Evolutionary conservation across 805 yeast species (phyloP).

Genomic region (Yamadazyma kitorensis): DNA sequence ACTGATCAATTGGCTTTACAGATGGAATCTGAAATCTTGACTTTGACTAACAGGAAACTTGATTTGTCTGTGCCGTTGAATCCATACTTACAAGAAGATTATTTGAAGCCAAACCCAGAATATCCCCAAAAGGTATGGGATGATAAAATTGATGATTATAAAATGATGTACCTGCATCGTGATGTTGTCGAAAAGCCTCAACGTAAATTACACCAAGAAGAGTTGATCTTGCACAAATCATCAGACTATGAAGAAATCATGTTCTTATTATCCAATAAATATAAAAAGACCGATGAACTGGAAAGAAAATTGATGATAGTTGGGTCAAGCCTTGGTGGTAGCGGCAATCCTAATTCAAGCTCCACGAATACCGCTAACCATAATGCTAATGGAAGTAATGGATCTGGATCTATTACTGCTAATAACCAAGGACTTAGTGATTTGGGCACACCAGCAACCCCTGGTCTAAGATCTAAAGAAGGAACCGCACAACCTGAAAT

Average conservation of each 20-base stretch:
- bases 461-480: slow-evolving; percentile 11
- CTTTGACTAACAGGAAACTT: slow-evolving; percentile 73
- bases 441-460: slow-evolving; percentile 17
- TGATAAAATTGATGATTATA: slow-evolving; percentile 30
- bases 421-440: slow-evolving; percentile 17
- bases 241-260: slow-evolving; percentile 85
- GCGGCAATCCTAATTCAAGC: slow-evolving; percentile 19
- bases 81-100: slow-evolving; percentile 53
- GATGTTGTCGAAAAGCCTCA: slow-evolving; percentile 26
- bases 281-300: slow-evolving; percentile 36
- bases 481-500: slow-evolving; percentile 10
- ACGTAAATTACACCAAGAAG: slow-evolving; percentile 42
- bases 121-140: slow-evolving; percentile 46
- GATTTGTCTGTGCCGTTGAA: slow-evolving; percentile 72
- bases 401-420: slow-evolving; percentile 23
- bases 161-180: slow-evolving; percentile 29
- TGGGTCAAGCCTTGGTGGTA: slow-evolving; percentile 24
- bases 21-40: slow-evolving; percentile 84
- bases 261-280: slow-evolving; percentile 46
- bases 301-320: slow-evolving; percentile 40
- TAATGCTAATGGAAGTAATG: slow-evolving; percentile 16
- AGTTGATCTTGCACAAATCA: slow-evolving; percentile 58
- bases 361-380: slow-evolving; percentile 17
- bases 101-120: slow-evolving; percentile 46
- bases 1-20: slow-evolving; percentile 76